Percentiles rank a stretch among this genome's conserved stretches.
These are phyloP conservation scores for Furcasterigmium furcatum DNA, from an alignment of 2,329 filamentous ascomycete genomes.

Conservation along the genomic window DNA sequence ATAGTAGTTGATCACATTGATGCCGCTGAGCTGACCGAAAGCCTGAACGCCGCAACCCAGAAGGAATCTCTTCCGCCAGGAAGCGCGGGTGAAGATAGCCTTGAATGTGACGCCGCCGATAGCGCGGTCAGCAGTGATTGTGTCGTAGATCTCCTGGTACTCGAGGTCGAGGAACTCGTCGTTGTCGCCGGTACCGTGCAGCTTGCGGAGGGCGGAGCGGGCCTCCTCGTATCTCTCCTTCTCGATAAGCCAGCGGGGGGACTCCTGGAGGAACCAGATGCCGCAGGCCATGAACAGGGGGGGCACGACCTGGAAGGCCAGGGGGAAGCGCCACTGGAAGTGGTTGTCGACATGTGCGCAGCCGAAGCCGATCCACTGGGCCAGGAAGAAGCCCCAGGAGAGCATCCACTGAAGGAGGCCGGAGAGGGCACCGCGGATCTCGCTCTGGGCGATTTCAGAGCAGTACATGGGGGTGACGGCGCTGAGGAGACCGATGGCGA, in stretches of 20 bases:
- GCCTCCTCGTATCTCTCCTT: slow-evolving; percentile 29
- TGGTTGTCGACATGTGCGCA: slow-evolving; percentile 18
- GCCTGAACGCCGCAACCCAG: slow-evolving; percentile 44
- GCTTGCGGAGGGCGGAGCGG: slow-evolving; percentile 26
- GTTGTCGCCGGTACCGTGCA: slow-evolving; percentile 24
- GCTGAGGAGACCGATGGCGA: slow-evolving; percentile 45
- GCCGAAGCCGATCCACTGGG: slow-evolving; percentile 28
- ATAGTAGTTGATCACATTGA: slow-evolving; percentile 23
- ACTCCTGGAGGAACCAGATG: slow-evolving; percentile 20
- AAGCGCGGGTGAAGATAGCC: slow-evolving; percentile 36
- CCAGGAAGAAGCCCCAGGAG: slow-evolving; percentile 35
- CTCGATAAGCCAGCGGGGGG: slow-evolving; percentile 26
- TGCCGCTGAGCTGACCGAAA: slow-evolving; percentile 43
- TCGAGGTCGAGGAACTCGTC: slow-evolving; percentile 34
- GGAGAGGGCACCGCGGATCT: slow-evolving; percentile 33
- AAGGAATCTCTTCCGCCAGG: slow-evolving; percentile 40
- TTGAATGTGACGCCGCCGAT: slow-evolving; percentile 31
- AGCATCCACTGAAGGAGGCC: slow-evolving; percentile 42
- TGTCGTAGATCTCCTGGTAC: slow-evolving; percentile 33
- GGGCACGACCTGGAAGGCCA: slow-evolving; percentile 22
- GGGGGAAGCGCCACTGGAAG: slow-evolving; percentile 27
- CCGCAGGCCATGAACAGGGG: slow-evolving; percentile 17
- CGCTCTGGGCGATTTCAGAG: slow-evolving; percentile 32
- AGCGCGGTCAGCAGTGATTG: slow-evolving; percentile 29
- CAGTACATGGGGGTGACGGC: slow-evolving; percentile 43